These are phyloP conservation scores for Salix viminalis DNA, from an alignment of 345 rosid genomes.

Conservation along the genomic window DNA sequence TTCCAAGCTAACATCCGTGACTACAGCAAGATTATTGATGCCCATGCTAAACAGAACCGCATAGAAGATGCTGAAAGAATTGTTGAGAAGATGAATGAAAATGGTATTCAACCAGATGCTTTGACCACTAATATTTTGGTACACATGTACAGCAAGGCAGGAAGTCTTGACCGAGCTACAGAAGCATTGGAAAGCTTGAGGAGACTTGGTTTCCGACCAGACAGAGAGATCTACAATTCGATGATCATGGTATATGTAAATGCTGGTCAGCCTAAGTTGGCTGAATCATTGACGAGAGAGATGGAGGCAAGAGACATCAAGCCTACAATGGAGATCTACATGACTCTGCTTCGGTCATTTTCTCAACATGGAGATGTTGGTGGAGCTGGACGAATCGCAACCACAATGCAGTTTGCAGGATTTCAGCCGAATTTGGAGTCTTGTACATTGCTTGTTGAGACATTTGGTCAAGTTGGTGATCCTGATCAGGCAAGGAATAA, in stretches of 20 bases:
- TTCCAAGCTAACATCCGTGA: conserved; percentile 56
- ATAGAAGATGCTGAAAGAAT: conserved; percentile 71
- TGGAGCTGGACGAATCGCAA: conserved; percentile 44
- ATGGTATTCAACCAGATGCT: conserved; percentile 59
- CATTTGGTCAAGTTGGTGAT: conserved; percentile 41
- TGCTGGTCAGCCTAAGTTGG: conserved; percentile 50
- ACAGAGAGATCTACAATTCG: conserved; percentile 47
- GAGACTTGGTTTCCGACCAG: conserved; percentile 61
- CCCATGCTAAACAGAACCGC: conserved; percentile 50
- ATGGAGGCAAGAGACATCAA: conserved; percentile 50
- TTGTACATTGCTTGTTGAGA: conserved; percentile 57
- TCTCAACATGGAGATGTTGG: conserved; percentile 41
- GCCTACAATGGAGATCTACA: conserved; percentile 49
- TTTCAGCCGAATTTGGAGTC: conserved; percentile 44
- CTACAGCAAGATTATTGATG: conserved; percentile 65
- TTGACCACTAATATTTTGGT: conserved; percentile 44
- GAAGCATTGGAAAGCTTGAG: conserved; percentile 61
- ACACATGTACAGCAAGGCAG: conserved; percentile 69
- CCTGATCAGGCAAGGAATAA: conserved; percentile 54
- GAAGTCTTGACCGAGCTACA: conserved; percentile 60
- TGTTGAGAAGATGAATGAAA: conserved; percentile 60
- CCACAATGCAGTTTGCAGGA: conserved; percentile 47
- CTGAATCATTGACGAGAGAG: conserved; percentile 47
- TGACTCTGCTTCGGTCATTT: conserved; percentile 67
- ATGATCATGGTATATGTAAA: conserved; percentile 74